Evolutionary conservation across 108 stramenopile genomes (phyloP).

Genomic region (Pelagomonas calceolata): DNA sequence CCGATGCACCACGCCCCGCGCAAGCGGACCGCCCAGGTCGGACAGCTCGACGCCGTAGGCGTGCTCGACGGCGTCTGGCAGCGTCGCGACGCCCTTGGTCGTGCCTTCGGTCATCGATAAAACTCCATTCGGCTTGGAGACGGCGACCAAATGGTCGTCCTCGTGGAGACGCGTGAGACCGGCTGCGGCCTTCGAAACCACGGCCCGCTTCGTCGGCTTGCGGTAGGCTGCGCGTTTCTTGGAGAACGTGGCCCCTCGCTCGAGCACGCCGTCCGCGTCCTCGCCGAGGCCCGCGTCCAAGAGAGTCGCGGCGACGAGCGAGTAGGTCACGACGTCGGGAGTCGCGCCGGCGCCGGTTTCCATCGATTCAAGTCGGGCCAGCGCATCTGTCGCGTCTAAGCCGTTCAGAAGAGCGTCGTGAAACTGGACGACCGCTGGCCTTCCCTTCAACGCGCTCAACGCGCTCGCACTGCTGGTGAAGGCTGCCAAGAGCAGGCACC

Average conservation of each 20-base stretch:
- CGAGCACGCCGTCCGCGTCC: constrained; percentile 37
- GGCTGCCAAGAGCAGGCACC: too few species aligned
- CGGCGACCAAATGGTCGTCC: constrained; percentile 39
- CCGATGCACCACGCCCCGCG: constrained; percentile 58
- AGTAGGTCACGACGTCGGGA: constrained; percentile 29
- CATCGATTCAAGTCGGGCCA: neutral
- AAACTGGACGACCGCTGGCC: neutral
- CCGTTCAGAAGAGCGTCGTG: neutral
- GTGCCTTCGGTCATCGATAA: constrained; percentile 46
- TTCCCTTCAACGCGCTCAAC: too few species aligned
- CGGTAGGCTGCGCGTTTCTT: constrained; percentile 47
- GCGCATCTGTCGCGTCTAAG: neutral
- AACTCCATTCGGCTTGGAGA: constrained; percentile 59
- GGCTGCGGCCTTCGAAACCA: constrained; percentile 40
- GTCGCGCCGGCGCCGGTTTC: neutral
- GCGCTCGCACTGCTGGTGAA: too few species aligned
- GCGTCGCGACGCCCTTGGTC: constrained; percentile 44
- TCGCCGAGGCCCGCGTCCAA: neutral
- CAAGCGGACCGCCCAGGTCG: constrained; percentile 40
- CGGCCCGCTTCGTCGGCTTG: constrained; percentile 41
- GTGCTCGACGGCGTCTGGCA: constrained; percentile 54
- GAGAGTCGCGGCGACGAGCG: constrained; percentile 1
- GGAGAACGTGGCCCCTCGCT: constrained; percentile 30
- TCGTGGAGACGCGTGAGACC: constrained; percentile 31
- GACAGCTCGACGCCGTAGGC: constrained; percentile 39